phyloP scores from a whole-genome alignment of 352 stramenopile genomes.

The Pythium oligandrum region DNA sequence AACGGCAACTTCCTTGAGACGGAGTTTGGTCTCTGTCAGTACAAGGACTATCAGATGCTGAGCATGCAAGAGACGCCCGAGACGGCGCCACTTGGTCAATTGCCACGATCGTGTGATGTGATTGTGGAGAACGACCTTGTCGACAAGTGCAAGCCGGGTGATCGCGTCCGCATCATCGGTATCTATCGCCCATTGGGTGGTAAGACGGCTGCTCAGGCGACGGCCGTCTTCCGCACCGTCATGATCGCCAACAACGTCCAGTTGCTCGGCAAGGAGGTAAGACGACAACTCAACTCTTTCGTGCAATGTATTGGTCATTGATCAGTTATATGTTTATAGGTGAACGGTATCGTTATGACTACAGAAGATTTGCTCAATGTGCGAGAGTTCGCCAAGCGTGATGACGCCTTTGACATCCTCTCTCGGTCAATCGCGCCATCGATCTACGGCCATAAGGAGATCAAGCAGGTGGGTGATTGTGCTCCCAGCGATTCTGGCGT shows the following conservation, averaged over 20 bases:
- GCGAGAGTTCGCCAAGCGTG: slow-evolving; percentile 87
- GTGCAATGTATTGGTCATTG: no score
- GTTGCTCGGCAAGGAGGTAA: slow-evolving; percentile 89
- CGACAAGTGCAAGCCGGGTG: slow-evolving; percentile 97
- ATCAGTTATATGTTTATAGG: no score
- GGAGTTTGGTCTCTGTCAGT: slow-evolving; percentile 97
- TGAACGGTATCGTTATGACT: slow-evolving; percentile 91
- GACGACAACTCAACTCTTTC: no score
- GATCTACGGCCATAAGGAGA: slow-evolving; percentile 97
- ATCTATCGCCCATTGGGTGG: slow-evolving; percentile 92
- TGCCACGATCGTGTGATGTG: slow-evolving; percentile 97
- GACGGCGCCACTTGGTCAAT: slow-evolving; percentile 93
- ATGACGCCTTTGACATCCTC: slow-evolving; percentile 91
- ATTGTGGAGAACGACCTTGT: slow-evolving; percentile 99
- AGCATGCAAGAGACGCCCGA: slow-evolving; percentile 90
- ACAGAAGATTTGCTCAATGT: slow-evolving; percentile 92
- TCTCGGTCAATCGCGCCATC: slow-evolving; percentile 94
- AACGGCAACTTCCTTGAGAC: slow-evolving; percentile 96
- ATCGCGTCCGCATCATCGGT: slow-evolving; percentile 93
- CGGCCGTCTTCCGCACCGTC: slow-evolving; percentile 94
- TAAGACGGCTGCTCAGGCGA: slow-evolving; percentile 69
- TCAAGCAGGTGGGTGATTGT: slow-evolving; percentile 92
- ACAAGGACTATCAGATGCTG: slow-evolving; percentile 98
- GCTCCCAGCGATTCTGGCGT: neutral
- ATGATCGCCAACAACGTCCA: slow-evolving; percentile 96